Percentiles rank a stretch among this genome's conserved stretches.
Evolutionary conservation across 179 eudicot genomes (phyloP).

Genomic region (Pouteria campechiana): DNA sequence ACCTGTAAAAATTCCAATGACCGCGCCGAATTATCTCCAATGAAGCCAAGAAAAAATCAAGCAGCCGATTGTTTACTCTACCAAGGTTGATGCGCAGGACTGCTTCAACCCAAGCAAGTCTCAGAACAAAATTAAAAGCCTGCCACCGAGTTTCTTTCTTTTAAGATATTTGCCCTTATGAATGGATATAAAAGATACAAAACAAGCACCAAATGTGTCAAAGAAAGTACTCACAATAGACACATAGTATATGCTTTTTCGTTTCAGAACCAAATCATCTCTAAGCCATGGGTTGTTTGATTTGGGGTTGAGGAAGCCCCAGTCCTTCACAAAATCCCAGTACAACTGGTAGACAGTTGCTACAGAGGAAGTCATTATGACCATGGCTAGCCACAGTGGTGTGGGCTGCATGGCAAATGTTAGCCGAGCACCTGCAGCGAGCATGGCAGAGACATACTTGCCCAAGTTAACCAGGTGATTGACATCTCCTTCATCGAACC

Average conservation of each 20-base stretch:
- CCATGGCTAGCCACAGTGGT: slow-evolving; percentile 41
- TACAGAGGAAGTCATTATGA: slow-evolving; percentile 49
- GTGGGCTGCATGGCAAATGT: slow-evolving; percentile 49
- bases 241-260: slow-evolving; percentile 59
- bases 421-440: slow-evolving; percentile 88
- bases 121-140: slow-evolving; percentile 64
- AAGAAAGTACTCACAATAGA: slow-evolving; percentile 44
- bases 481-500: slow-evolving; percentile 59
- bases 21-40: slow-evolving; percentile 97
- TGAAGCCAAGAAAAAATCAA: slow-evolving; percentile 82
- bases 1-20: slow-evolving; percentile 98
- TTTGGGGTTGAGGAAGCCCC: slow-evolving; percentile 64
- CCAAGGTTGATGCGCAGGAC: slow-evolving; percentile 52
- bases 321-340: slow-evolving; percentile 95
- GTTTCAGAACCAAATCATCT: slow-evolving; percentile 66
- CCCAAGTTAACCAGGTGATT: slow-evolving; percentile 82
- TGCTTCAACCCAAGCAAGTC: slow-evolving; percentile 88
- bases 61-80: slow-evolving; percentile 41
- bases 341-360: slow-evolving; percentile 88
- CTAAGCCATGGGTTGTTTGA: slow-evolving; percentile 74
- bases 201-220: not conserved
- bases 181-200: not conserved
- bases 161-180: not conserved
- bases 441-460: slow-evolving; percentile 94
- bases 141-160: slow-evolving; percentile 8